phyloP scores from a whole-genome alignment of 768 basidiomycete genomes.

The Pisolithus marmoratus region DNA sequence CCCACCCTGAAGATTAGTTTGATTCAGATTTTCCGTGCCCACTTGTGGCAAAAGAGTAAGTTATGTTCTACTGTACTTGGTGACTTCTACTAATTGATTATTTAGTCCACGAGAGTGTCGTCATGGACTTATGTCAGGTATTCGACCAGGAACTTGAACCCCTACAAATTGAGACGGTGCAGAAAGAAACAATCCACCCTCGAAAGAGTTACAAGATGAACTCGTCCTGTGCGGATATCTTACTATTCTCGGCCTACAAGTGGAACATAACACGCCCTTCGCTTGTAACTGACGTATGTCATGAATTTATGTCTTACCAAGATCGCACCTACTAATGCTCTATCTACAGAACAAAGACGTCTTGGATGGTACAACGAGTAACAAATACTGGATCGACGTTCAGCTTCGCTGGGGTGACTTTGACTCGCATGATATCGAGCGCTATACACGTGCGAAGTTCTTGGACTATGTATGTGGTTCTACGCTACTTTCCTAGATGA shows the following conservation, averaged over 20 bases:
- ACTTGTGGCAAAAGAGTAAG: conserved; percentile 99
- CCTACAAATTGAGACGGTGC: conserved; percentile 96
- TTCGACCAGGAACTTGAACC: conserved; percentile 99
- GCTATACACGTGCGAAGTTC: conserved; percentile 98
- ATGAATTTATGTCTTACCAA: neutral
- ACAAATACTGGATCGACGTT: conserved; percentile 98
- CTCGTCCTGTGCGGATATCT: conserved; percentile 97
- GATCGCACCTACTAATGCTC: conserved; percentile 4
- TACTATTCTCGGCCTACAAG: conserved; percentile 94
- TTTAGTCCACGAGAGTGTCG: conserved; percentile 82
- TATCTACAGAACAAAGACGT: conserved; percentile 76
- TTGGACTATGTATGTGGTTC: conserved; percentile 76
- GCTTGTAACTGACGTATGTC: conserved; percentile 82
- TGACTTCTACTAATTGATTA: conserved; percentile 10
- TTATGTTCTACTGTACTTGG: conserved; percentile 21
- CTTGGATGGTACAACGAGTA: conserved; percentile 94
- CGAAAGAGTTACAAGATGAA: conserved; percentile 99
- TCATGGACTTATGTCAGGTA: conserved; percentile 97
- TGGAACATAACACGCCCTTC: conserved; percentile 99
- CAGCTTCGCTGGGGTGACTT: conserved; percentile 98
- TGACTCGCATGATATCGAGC: conserved; percentile 97
- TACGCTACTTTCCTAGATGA: neutral
- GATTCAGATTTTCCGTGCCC: conserved; percentile 99
- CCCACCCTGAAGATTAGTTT: conserved; percentile 97
- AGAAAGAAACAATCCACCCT: conserved; percentile 99